These are phyloP conservation scores for Coprinellus aureogranulatus DNA, from an alignment of 768 basidiomycete species.

Conservation along the genomic window DNA sequence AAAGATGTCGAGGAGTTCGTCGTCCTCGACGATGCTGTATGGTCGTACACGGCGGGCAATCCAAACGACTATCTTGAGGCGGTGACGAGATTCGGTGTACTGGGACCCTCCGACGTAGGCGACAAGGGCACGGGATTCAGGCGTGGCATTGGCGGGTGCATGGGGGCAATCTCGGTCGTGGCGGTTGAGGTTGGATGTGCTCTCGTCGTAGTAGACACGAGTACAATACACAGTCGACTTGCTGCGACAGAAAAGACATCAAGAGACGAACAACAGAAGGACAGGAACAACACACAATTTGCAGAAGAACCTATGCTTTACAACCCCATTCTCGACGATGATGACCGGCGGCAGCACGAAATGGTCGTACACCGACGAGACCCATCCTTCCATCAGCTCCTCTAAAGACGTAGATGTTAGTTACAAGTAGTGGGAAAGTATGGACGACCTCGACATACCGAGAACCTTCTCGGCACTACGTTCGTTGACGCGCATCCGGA, in stretches of 20 bases:
- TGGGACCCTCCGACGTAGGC: neutral
- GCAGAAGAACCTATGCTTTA: slow-evolving; percentile 15
- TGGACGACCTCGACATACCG: slow-evolving; percentile 11
- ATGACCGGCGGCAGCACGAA: slow-evolving; percentile 15
- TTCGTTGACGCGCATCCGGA: slow-evolving; percentile 1
- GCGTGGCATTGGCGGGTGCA: neutral
- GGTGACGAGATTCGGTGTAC: neutral
- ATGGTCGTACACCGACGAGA: slow-evolving; percentile 13
- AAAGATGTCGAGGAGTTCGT: neutral
- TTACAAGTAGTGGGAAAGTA: neutral
- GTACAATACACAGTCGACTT: slow-evolving; percentile 11
- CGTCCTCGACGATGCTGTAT: neutral
- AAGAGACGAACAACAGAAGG: neutral
- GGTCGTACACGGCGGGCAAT: neutral
- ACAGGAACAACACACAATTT: slow-evolving; percentile 1
- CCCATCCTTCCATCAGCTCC: slow-evolving; percentile 11
- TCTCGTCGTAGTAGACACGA: slow-evolving; percentile 19
- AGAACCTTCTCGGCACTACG: slow-evolving; percentile 17
- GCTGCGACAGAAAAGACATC: neutral
- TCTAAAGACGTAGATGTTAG: neutral
- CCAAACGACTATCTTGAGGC: neutral
- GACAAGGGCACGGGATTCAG: neutral
- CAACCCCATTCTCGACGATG: slow-evolving; percentile 2
- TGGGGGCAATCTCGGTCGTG: too few species aligned
- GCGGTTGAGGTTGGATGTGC: slow-evolving; percentile 17